Percentiles rank a stretch among this genome's conserved stretches.
phyloP scores from a whole-genome alignment of 2,329 filamentous ascomycete genomes.

The Colletotrichum sp. region DNA sequence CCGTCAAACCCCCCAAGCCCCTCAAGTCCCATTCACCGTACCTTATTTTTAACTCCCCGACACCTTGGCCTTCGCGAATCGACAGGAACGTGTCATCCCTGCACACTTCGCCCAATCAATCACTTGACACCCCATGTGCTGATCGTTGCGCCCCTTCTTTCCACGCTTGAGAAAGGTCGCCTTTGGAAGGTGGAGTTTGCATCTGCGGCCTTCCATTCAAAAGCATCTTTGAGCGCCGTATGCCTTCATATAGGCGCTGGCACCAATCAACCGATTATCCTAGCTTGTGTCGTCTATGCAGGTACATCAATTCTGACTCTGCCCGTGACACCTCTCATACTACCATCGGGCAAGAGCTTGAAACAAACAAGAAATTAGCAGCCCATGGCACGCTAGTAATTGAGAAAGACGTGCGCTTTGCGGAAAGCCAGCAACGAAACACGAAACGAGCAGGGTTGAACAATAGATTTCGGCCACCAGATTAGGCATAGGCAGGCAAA shows the following conservation, averaged over 20 bases:
- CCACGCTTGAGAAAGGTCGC: background rate
- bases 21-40: background rate
- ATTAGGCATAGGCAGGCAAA: background rate
- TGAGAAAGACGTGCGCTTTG: background rate
- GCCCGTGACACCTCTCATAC: background rate
- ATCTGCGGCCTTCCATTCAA: background rate
- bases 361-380: background rate
- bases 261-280: background rate
- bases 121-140: background rate
- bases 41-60: background rate
- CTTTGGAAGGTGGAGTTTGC: background rate
- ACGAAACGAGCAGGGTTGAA: background rate
- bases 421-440: background rate
- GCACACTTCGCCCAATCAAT: background rate
- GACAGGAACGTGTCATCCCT: background rate
- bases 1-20: background rate
- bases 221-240: background rate
- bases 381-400: background rate
- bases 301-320: background rate
- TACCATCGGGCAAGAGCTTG: background rate
- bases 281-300: background rate
- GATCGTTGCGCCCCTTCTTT: background rate
- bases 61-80: background rate
- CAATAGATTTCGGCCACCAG: background rate
- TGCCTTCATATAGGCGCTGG: background rate